Percentiles rank a stretch among this genome's conserved stretches.
These are phyloP conservation scores for Penicillium sp. DNA, from an alignment of 2,329 filamentous ascomycete species.

Conservation along the genomic window DNA sequence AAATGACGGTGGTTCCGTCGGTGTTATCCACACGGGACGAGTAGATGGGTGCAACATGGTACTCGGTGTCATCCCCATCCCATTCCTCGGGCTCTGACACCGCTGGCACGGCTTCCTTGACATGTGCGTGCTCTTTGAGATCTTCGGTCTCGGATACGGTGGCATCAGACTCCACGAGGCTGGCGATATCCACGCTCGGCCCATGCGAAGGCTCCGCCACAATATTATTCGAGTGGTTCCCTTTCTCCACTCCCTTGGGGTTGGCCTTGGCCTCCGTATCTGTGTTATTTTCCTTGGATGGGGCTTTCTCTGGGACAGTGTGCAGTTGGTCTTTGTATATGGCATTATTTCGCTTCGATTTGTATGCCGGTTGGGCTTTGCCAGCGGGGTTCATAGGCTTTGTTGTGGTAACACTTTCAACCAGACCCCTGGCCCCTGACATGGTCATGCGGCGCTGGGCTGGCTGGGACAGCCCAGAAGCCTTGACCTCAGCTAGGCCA, in stretches of 20 bases:
- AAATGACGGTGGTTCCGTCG: slow-evolving; percentile 65
- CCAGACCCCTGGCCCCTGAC: slow-evolving; percentile 40
- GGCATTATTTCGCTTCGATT: slow-evolving; percentile 52
- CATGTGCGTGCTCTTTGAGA: slow-evolving; percentile 4
- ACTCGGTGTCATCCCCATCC: slow-evolving; percentile 71
- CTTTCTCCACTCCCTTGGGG: slow-evolving; percentile 13
- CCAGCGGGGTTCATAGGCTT: slow-evolving; percentile 35
- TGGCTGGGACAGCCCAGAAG: slow-evolving; percentile 48
- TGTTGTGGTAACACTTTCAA: slow-evolving; percentile 35
- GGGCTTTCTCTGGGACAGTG: slow-evolving; percentile 34
- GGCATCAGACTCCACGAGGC: slow-evolving; percentile 21
- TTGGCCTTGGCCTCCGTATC: slow-evolving; percentile 10
- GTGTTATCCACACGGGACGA: slow-evolving; percentile 74
- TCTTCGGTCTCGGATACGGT: slow-evolving; percentile 19
- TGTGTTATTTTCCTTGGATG: slow-evolving; percentile 33
- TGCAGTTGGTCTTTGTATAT: slow-evolving; percentile 55
- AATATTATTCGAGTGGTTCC: background rate
- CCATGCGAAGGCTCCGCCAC: slow-evolving; percentile 9
- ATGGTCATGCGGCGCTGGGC: slow-evolving; percentile 59
- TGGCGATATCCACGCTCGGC: background rate
- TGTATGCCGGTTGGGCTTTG: slow-evolving; percentile 33
- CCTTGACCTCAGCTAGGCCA: slow-evolving; percentile 33
- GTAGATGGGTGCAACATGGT: slow-evolving; percentile 74
- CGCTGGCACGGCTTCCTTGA: slow-evolving; percentile 26
- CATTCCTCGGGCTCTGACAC: slow-evolving; percentile 65